Evolutionary conservation across 2,329 filamentous ascomycete genomes (phyloP).

Genomic region (Aaosphaeria pasadenensis): DNA sequence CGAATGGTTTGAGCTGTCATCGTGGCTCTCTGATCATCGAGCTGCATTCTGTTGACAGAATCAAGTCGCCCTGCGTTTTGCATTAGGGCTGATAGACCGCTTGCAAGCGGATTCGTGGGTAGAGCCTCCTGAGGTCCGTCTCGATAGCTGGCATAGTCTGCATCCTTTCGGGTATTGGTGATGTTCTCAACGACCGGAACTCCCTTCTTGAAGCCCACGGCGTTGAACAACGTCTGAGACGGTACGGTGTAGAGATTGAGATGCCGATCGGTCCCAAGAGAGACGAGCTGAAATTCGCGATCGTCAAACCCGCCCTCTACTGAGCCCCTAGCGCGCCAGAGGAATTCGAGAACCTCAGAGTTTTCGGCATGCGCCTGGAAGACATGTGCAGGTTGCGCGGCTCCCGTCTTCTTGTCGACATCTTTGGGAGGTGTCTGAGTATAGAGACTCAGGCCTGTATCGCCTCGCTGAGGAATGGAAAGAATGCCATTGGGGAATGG

Average conservation of each 20-base stretch:
- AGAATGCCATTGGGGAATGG: slow-evolving; percentile 84
- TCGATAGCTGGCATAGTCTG: slow-evolving; percentile 80
- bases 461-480: slow-evolving; percentile 88
- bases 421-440: slow-evolving; percentile 55
- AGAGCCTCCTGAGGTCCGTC: slow-evolving; percentile 42
- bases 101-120: neutral
- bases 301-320: slow-evolving; percentile 68
- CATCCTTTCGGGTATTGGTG: slow-evolving; percentile 76
- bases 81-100: neutral
- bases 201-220: slow-evolving; percentile 72
- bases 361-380: slow-evolving; percentile 54
- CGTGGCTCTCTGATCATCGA: slow-evolving; percentile 25
- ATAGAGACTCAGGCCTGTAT: slow-evolving; percentile 81
- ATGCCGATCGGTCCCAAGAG: slow-evolving; percentile 86
- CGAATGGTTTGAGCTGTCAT: slow-evolving; percentile 51
- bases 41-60: slow-evolving; percentile 12
- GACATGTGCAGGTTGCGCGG: slow-evolving; percentile 44
- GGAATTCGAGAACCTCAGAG: slow-evolving; percentile 77
- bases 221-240: slow-evolving; percentile 57
- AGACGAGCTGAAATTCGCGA: slow-evolving; percentile 88
- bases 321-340: slow-evolving; percentile 77
- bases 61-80: neutral
- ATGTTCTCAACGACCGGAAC: slow-evolving; percentile 61
- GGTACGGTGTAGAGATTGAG: slow-evolving; percentile 75
- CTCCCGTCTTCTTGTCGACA: slow-evolving; percentile 16